phyloP scores from a whole-genome alignment of 441 rosid genomes.

The Metrosideros polymorpha region DNA sequence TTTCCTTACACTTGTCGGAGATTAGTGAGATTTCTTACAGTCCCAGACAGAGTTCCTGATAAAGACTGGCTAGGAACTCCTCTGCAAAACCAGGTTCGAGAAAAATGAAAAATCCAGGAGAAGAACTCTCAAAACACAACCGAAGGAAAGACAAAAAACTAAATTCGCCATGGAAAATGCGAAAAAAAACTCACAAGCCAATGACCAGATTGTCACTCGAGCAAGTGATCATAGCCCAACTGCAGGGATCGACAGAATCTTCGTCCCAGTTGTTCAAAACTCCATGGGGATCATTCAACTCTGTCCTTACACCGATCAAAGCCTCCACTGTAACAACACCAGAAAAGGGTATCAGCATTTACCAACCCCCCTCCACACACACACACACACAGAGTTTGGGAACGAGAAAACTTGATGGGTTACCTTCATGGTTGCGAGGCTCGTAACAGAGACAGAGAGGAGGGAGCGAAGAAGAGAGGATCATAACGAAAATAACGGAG shows the following conservation, averaged over 20 bases:
- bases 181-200: slow-evolving; percentile 45
- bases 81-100: slow-evolving; percentile 21
- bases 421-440: slow-evolving; percentile 88
- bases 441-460: slow-evolving; percentile 39
- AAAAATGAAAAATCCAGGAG: neutral
- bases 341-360: neutral
- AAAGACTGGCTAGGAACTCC: slow-evolving; percentile 90
- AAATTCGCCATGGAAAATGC: neutral
- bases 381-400: neutral
- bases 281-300: slow-evolving; percentile 64
- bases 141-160: neutral
- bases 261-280: slow-evolving; percentile 87
- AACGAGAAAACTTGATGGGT: neutral
- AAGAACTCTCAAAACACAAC: neutral
- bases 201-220: slow-evolving; percentile 66
- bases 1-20: slow-evolving; percentile 72
- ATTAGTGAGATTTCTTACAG: slow-evolving; percentile 73
- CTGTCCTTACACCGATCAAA: slow-evolving; percentile 45
- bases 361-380: neutral
- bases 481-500: neutral
- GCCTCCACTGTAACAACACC: slow-evolving; percentile 52
- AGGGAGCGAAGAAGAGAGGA: slow-evolving; percentile 1
- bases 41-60: slow-evolving; percentile 62
- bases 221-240: slow-evolving; percentile 92
- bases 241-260: slow-evolving; percentile 91